Evolutionary conservation across 1,284 basidiomycete species (phyloP).

Genomic region (Irpex sp.): DNA sequence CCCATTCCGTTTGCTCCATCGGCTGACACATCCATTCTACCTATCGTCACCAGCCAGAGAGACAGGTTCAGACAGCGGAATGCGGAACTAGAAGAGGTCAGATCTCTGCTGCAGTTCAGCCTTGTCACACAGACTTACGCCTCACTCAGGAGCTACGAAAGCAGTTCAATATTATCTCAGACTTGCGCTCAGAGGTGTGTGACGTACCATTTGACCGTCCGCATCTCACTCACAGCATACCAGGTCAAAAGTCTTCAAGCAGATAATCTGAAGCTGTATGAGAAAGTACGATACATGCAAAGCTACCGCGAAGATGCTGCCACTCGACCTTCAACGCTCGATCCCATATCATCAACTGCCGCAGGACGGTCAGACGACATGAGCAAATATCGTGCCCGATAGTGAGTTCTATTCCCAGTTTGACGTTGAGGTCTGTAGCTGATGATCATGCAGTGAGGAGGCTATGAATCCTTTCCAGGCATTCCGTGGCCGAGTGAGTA

Average conservation of each 20-base stretch:
- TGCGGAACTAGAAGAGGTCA: conserved; percentile 91
- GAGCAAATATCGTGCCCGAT: conserved; percentile 86
- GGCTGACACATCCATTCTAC: conserved; percentile 87
- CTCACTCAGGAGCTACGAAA: conserved; percentile 92
- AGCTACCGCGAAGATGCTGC: conserved; percentile 78
- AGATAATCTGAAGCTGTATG: conserved; percentile 94
- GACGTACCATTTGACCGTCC: background rate
- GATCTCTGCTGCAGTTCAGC: no score
- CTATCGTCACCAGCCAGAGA: conserved; percentile 94
- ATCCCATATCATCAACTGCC: conserved; percentile 57
- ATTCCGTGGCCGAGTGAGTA: conserved; percentile 87
- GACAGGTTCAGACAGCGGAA: conserved; percentile 96
- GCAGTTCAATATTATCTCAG: conserved; percentile 91
- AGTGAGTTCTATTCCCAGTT: conserved; percentile 32
- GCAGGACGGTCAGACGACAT: conserved; percentile 61
- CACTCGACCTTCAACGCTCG: conserved; percentile 53
- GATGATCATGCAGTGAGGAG: conserved; percentile 54
- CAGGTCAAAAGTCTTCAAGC: conserved; percentile 64
- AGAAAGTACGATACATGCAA: conserved; percentile 96
- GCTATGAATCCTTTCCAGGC: conserved; percentile 97
- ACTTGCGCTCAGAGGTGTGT: conserved; percentile 79
- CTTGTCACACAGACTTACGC: no score
- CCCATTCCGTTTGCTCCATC: conserved; percentile 70
- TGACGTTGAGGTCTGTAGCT: background rate
- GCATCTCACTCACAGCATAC: background rate